A percentile compares a stretch with the other conserved stretches of the same genome.
phyloP scores from a whole-genome alignment of 805 yeast species.

The Saccharomycopsis amapae region DNA sequence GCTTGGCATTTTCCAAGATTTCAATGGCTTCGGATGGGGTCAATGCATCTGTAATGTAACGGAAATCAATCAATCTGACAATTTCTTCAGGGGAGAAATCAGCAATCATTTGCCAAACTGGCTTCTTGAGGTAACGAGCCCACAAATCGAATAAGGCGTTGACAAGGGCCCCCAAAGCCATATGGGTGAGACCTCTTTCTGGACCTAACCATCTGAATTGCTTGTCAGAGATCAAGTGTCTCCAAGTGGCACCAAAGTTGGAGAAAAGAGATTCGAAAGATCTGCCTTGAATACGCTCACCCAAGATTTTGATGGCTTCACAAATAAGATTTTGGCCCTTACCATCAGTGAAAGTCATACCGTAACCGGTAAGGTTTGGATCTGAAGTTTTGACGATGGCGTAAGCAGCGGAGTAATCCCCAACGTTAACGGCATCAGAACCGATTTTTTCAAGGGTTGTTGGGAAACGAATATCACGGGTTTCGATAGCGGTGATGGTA shows the following conservation, averaged over 20 bases:
- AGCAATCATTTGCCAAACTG: constrained; percentile 37
- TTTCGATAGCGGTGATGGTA: constrained; percentile 27
- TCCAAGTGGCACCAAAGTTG: constrained; percentile 38
- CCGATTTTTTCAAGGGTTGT: constrained; percentile 35
- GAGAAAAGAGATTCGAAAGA: constrained; percentile 28
- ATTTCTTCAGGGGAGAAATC: constrained; percentile 37
- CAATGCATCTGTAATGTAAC: constrained; percentile 36
- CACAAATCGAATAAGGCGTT: constrained; percentile 39
- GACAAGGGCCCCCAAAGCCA: constrained; percentile 35
- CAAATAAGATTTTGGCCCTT: constrained; percentile 33
- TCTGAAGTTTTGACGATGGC: constrained; percentile 28
- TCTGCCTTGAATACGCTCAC: constrained; percentile 32
- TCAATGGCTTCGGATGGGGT: constrained; percentile 37
- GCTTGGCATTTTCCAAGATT: constrained; percentile 27
- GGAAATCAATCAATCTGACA: constrained; percentile 35
- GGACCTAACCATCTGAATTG: constrained; percentile 41
- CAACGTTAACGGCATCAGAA: constrained; percentile 38
- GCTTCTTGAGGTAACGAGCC: constrained; percentile 34
- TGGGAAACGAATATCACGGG: constrained; percentile 34
- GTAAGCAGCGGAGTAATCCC: constrained; percentile 37
- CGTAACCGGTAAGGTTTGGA: constrained; percentile 30
- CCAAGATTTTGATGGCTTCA: constrained; percentile 32
- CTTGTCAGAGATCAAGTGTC: constrained; percentile 33
- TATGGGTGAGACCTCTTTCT: constrained; percentile 37
- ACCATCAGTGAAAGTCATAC: constrained; percentile 38